Evolutionary conservation across 176 grass and related monocot species (phyloP).

Genomic region (Puccinellia tenuiflora): DNA sequence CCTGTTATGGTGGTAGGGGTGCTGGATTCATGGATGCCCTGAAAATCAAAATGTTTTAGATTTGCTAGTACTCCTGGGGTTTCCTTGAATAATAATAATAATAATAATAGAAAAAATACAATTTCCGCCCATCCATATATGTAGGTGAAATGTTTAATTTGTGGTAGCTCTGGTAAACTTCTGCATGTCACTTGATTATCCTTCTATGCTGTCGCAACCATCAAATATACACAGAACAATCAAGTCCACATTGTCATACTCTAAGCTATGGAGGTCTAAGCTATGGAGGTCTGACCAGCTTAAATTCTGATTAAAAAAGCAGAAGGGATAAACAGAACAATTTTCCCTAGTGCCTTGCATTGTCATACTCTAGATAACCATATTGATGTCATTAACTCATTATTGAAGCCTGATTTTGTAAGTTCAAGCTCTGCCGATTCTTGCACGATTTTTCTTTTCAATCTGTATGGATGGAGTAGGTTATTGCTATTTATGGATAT

Average conservation of each 20-base stretch:
- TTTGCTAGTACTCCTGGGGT: neutral
- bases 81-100: neutral
- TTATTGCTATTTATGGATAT: neutral
- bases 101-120: neutral
- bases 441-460: neutral
- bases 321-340: neutral
- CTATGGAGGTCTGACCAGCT: no score
- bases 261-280: no score
- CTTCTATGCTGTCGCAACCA: neutral
- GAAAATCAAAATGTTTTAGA: neutral
- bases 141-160: neutral
- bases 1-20: neutral
- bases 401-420: conserved; percentile 5
- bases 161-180: neutral
- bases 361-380: neutral
- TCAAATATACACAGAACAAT: neutral
- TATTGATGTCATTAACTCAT: conserved; percentile 1
- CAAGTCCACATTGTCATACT: no score
- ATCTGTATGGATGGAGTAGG: neutral
- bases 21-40: neutral
- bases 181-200: neutral
- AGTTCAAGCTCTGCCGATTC: neutral
- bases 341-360: neutral
- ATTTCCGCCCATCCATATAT: neutral
- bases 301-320: no score